A percentile compares a stretch with the other conserved stretches of the same genome.
Conservation (phyloP, 371 early-diverging fungal genomes). For the Syncephalastrum racemosum region DNA sequence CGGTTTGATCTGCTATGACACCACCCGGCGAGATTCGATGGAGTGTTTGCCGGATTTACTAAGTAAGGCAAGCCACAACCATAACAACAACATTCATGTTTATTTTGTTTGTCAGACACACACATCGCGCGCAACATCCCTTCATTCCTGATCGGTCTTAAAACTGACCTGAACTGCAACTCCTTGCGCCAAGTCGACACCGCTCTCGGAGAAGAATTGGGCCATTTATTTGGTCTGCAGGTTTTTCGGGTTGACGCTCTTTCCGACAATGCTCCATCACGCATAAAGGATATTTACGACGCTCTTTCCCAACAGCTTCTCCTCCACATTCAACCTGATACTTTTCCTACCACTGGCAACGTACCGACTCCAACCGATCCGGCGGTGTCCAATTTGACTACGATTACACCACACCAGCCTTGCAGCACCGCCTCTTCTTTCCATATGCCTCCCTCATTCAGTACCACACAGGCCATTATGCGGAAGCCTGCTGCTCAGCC, state of each 20-base stretch:
- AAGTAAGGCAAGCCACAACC: conserved; percentile 25
- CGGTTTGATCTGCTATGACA: conserved; percentile 42
- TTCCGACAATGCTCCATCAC: conserved; percentile 27
- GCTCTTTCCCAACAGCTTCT: conserved; percentile 1
- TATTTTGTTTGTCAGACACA: conserved; percentile 20
- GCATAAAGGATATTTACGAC: conserved; percentile 28
- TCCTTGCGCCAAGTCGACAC: conserved; percentile 25
- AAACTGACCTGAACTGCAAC: conserved; percentile 23
- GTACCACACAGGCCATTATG: too few species aligned
- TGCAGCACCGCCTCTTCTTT: too few species aligned
- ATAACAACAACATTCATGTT: conserved; percentile 5
- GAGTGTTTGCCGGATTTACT: conserved; percentile 38
- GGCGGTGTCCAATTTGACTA: too few species aligned
- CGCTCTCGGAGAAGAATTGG: conserved; percentile 22
- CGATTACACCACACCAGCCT: too few species aligned
- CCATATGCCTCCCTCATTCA: too few species aligned
- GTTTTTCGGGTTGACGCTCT: conserved; percentile 28
- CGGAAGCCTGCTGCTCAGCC: too few species aligned
- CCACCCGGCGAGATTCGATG: conserved; percentile 28
- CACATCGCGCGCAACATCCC: conserved; percentile 34
- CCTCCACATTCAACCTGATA: too few species aligned
- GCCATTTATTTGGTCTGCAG: conserved; percentile 22
- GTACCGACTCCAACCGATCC: too few species aligned
- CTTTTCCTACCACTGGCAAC: too few species aligned
- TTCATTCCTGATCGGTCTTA: conserved; percentile 32